phyloP scores from a whole-genome alignment of 2,329 filamentous ascomycete genomes.

The Colletotrichum neosansevieriae region DNA sequence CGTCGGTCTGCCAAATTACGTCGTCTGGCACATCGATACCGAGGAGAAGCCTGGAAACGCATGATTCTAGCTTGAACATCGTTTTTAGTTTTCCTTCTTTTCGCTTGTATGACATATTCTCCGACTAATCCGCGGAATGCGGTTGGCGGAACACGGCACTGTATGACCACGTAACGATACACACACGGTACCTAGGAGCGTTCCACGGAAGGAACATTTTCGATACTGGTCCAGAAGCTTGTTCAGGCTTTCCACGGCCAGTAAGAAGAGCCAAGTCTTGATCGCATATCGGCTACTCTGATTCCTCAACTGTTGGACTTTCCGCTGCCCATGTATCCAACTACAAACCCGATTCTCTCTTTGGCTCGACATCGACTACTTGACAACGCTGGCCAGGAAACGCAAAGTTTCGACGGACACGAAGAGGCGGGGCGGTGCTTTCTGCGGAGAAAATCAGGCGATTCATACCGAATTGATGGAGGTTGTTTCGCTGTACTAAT shows the following conservation, averaged over 20 bases:
- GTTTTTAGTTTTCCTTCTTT: conserved; percentile 23
- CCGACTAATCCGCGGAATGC: conserved; percentile 39
- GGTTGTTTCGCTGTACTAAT: conserved; percentile 47
- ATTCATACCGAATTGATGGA: conserved; percentile 35
- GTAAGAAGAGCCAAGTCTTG: conserved; percentile 18
- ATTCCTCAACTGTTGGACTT: conserved; percentile 29
- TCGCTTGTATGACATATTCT: conserved; percentile 40
- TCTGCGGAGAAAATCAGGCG: conserved; percentile 28
- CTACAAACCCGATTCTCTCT: conserved; percentile 11
- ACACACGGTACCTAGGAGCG: conserved; percentile 32
- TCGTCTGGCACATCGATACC: conserved; percentile 99
- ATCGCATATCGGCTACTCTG: conserved; percentile 19
- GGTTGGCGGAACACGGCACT: conserved; percentile 39
- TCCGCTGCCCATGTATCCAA: conserved; percentile 30
- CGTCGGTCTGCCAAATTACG: conserved; percentile 93
- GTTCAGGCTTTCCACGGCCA: conserved; percentile 24
- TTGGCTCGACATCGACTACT: conserved; percentile 15
- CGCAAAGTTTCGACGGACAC: conserved; percentile 24
- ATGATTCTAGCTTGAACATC: conserved; percentile 46
- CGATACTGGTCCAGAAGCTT: conserved; percentile 30
- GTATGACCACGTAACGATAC: conserved; percentile 40
- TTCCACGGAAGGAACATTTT: conserved; percentile 32
- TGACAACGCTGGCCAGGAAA: conserved; percentile 18
- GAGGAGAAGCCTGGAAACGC: conserved; percentile 90
- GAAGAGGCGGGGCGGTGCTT: conserved; percentile 22